Evolutionary conservation across 495 filamentous ascomycete genomes (phyloP).

Genomic region (Barbatosphaeria neglecta): DNA sequence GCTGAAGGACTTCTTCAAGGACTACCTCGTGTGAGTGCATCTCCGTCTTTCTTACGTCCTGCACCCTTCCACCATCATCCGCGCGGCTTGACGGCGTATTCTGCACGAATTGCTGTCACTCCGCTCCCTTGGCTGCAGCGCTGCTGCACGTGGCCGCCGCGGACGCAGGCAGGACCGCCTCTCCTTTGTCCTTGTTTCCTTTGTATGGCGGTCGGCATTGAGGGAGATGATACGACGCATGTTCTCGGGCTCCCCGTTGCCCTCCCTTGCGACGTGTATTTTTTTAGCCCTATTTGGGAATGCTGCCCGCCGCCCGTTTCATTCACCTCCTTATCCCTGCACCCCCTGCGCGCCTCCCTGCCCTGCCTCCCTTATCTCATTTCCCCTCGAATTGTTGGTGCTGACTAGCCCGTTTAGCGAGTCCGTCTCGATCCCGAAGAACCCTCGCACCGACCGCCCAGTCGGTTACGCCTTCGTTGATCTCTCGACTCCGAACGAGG

Average conservation of each 20-base stretch:
- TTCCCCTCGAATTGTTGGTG: neutral
- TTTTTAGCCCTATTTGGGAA: no score
- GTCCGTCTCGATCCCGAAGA: constrained; percentile 95
- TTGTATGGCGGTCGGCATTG: no score
- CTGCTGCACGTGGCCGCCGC: neutral
- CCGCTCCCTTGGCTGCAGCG: neutral
- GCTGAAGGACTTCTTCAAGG: constrained; percentile 98
- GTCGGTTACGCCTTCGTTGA: constrained; percentile 99
- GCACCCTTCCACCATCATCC: no score
- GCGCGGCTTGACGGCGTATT: no score
- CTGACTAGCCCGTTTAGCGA: constrained; percentile 51
- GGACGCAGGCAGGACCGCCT: neutral
- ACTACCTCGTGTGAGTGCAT: constrained; percentile 85
- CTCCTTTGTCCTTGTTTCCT: neutral
- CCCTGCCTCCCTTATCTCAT: neutral
- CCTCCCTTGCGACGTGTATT: no score
- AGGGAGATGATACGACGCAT: no score
- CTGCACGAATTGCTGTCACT: neutral
- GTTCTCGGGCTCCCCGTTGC: no score
- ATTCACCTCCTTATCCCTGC: no score
- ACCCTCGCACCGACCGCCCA: constrained; percentile 93
- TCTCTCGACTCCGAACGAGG: constrained; percentile 84
- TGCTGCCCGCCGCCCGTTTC: no score
- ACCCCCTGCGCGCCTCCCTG: neutral
- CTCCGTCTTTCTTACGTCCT: neutral